phyloP scores from a whole-genome alignment of 1,139 yeast species.

The Barnettozyma hawaiiensis region DNA sequence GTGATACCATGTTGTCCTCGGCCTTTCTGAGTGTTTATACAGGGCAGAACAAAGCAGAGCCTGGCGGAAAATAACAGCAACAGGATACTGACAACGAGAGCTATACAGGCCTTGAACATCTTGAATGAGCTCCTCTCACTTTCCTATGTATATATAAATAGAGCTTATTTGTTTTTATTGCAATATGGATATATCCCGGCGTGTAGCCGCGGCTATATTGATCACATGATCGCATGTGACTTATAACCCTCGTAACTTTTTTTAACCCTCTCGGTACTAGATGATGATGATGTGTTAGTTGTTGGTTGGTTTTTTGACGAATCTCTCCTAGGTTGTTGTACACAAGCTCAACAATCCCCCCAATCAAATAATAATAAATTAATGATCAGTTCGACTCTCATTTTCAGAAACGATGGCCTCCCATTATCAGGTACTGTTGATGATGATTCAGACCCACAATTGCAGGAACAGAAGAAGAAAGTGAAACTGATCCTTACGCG shows the following conservation, averaged over 20 bases:
- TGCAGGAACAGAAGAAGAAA: constrained; percentile 78
- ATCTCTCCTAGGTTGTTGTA: too few species aligned
- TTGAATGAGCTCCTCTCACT: background rate
- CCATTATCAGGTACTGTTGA: constrained; percentile 94
- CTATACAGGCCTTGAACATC: background rate
- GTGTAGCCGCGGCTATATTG: too few species aligned
- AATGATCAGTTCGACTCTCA: constrained; percentile 68
- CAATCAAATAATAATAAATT: too few species aligned
- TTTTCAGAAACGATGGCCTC: constrained; percentile 72
- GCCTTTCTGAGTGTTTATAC: constrained; percentile 5
- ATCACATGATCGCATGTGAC: too few species aligned
- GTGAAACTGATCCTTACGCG: constrained; percentile 72
- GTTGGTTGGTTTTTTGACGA: too few species aligned
- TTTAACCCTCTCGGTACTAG: too few species aligned
- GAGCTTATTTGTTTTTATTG: too few species aligned
- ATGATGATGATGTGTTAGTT: too few species aligned
- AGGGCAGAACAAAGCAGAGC: constrained; percentile 2
- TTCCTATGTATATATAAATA: too few species aligned
- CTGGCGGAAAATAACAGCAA: background rate
- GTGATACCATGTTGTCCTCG: background rate
- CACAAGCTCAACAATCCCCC: too few species aligned
- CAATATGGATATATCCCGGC: too few species aligned
- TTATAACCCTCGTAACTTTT: too few species aligned
- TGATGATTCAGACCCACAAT: constrained; percentile 53
- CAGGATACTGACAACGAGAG: background rate